Base-by-base conservation (phyloP, 768 basidiomycete species). In the Russula ochroleuca region DNA sequence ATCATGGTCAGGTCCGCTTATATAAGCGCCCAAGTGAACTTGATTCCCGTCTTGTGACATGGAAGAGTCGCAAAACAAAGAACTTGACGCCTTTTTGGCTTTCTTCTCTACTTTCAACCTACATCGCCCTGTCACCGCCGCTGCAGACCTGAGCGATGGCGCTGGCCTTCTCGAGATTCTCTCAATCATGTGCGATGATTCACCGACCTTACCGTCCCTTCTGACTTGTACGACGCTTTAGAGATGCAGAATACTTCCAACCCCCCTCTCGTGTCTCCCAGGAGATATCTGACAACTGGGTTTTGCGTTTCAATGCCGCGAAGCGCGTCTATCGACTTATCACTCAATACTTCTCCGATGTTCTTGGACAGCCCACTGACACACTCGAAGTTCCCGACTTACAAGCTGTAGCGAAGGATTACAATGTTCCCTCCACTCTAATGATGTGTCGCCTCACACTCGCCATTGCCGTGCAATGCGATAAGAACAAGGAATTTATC, bases 281-380 rank as follows among this genome's bases (percentile, higher is more conserved):
- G 19, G 85, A 90, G 59, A 80, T 80, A 2, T 84, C 88, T 13
- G 92, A 93, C 70, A 94, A 92, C 75, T 96, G 93, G 93, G 90
- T 94, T 61, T 75, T 94, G 37, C 85, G 92, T 14, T 92, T 94
- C 74, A 87, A 81, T 73, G 75, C 87, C 10, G 81, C 95, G 65
- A 95, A 95, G 71, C 84, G 88, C 25, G 80, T 94, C 56, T 94
- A 92, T 74, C 82, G 93, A 50, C 83, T 94, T 43, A 88, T 94
- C 79, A 92, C 90, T 2, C 90, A 92, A 71, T 96, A 94, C 73
- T 90, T 89, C 69, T 83, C 86, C 53, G 88, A 94, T 73, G 83
- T 92, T 3, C 81, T 95, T 23, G 88, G 90, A 70, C 90, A 90
- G 59, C 87, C 88, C 0, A 87, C 88, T 1, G 81, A 82, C 49